Percentiles rank a stretch among this genome's conserved stretches.
Conservation (phyloP, 2,329 filamentous ascomycete genomes). For the Claviceps sp. region DNA sequence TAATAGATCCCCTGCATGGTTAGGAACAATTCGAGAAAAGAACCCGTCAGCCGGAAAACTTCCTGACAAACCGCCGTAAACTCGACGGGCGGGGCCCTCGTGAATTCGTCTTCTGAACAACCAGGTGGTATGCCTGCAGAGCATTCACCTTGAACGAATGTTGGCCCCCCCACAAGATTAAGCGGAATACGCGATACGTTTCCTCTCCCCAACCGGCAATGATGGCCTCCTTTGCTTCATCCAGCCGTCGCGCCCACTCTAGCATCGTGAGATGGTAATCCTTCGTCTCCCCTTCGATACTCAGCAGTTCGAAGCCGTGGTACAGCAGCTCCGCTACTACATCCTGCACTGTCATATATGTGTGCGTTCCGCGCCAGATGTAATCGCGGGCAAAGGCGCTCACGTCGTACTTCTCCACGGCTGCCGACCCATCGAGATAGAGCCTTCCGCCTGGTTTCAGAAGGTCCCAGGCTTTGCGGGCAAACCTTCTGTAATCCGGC, state of each 20-base stretch:
- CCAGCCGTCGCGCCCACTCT: slow-evolving; percentile 2
- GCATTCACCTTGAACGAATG: slow-evolving; percentile 1
- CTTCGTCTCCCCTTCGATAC: background rate
- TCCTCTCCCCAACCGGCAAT: slow-evolving; percentile 4
- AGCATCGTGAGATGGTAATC: slow-evolving; percentile 2
- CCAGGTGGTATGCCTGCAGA: slow-evolving; percentile 2
- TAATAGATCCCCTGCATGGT: too few relatives aligned
- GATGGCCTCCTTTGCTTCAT: background rate
- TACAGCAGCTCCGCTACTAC: slow-evolving; percentile 1
- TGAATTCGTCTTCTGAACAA: background rate
- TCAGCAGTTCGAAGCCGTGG: slow-evolving; percentile 1
- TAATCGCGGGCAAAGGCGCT: background rate
- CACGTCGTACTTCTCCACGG: slow-evolving; percentile 2
- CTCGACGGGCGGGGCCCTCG: background rate
- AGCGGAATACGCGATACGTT: slow-evolving; percentile 2
- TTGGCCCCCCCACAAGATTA: slow-evolving; percentile 2
- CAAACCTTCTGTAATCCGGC: background rate
- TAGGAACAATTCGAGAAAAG: background rate
- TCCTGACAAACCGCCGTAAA: background rate
- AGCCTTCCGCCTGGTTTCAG: slow-evolving; percentile 1
- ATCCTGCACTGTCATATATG: slow-evolving; percentile 3
- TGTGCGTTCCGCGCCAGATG: slow-evolving; percentile 1
- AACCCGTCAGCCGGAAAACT: slow-evolving; percentile 1
- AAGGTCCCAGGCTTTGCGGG: background rate
- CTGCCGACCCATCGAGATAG: slow-evolving; percentile 1